Evolutionary conservation across 208 protist species (phyloP), one percentile per base, ranked within the genome.

Genomic region (Lotmaria passim): DNA sequence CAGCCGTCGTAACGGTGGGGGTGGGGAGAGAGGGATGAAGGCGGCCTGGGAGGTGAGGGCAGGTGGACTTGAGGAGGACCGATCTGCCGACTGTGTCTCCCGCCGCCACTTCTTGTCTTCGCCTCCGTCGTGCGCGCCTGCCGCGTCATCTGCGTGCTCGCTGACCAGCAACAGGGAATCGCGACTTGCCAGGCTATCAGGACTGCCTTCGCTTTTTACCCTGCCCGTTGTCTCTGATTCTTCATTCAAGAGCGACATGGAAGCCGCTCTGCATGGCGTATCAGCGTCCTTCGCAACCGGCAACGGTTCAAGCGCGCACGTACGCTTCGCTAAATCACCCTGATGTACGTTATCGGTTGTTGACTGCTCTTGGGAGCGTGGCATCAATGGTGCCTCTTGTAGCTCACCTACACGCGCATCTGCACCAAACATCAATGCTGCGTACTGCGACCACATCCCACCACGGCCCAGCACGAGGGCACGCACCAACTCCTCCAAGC

Each of bases 391-490:
- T 19, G 43, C 43, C 7, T 47, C 43, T 10, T 21, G 12, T 21
- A 6, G 10, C 15, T 8, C 7, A 47, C 17, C 17, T 52, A 7
- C 7, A 23, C 3, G 24, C 8, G 34, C 57, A 30, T 50, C 59
- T 19, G 51, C 41, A 7, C 56, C 71, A 24, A 61, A 76, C 7
- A 76, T 23, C 23, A 76, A 24, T 53, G 12, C 15, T 6, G 61
- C 55, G 34, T 70, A 76, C 30, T 8, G 56, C 39, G 8, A 4
- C 71, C 51, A 48, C 3, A 30, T 10, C 12, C 71, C 71, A 26
- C 71, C 71, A 10, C 71, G 71, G 46, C 71, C 71, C 26, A 76
- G 71, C 55, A 76, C 71, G 12, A 76, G 36, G 21, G 38, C 59
- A 0, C 71, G 71, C 71, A 68, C 62, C 30, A 76, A 7, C 31